These are phyloP conservation scores for Kodamaea neixiangensis DNA, from an alignment of 805 yeast genomes.

Conservation along the genomic window DNA sequence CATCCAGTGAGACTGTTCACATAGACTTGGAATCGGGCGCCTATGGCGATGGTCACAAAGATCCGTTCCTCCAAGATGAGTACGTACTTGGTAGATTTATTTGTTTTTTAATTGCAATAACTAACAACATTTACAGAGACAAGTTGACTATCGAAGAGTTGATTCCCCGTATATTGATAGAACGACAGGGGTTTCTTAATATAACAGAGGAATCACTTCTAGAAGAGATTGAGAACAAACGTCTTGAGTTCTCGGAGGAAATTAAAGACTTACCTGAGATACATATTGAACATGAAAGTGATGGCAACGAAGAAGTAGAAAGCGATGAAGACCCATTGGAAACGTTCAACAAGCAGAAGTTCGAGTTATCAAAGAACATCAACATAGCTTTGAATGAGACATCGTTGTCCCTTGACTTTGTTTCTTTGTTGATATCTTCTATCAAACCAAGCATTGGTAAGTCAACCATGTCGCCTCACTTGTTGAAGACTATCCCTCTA, in stretches of 20 bases:
- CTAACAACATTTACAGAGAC: slow-evolving; percentile 28
- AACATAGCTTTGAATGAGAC: slow-evolving; percentile 83
- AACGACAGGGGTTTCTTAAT: slow-evolving; percentile 59
- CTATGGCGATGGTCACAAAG: slow-evolving; percentile 32
- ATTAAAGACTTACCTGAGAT: neutral
- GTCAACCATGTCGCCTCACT: slow-evolving; percentile 83
- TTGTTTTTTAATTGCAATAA: neutral
- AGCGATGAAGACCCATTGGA: slow-evolving; percentile 27
- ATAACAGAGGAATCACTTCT: slow-evolving; percentile 56
- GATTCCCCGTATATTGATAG: slow-evolving; percentile 59
- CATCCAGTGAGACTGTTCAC: slow-evolving; percentile 8
- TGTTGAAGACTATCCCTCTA: slow-evolving; percentile 70
- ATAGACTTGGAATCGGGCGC: slow-evolving; percentile 30
- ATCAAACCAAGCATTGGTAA: slow-evolving; percentile 84
- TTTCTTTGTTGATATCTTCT: slow-evolving; percentile 77
- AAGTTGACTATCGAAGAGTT: slow-evolving; percentile 52
- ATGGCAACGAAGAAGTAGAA: neutral
- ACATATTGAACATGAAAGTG: slow-evolving; percentile 9
- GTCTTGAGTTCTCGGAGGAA: neutral
- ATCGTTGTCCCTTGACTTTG: slow-evolving; percentile 82
- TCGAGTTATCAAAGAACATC: slow-evolving; percentile 53
- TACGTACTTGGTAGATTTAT: slow-evolving; percentile 20
- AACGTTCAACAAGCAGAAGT: slow-evolving; percentile 50
- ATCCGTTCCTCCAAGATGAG: slow-evolving; percentile 44
- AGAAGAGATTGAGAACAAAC: slow-evolving; percentile 42